Evolutionary conservation across 495 filamentous ascomycete genomes (phyloP).

Genomic region (Staphylotrichum longicolle): DNA sequence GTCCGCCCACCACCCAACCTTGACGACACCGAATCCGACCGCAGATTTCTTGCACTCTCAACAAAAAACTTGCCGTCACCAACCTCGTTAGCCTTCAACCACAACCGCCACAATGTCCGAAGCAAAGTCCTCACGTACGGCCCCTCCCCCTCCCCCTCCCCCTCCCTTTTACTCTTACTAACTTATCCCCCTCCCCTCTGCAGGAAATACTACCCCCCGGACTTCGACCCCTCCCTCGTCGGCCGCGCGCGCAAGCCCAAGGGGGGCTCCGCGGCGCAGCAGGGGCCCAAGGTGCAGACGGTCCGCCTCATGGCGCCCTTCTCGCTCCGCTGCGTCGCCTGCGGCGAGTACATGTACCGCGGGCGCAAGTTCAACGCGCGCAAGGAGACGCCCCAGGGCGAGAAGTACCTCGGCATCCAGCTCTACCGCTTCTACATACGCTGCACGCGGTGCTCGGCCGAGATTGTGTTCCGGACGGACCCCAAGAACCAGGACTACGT

Average conservation of each 20-base stretch:
- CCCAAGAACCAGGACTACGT: constrained; percentile 93
- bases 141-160: constrained; percentile 1
- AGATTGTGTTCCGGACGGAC: constrained; percentile 94
- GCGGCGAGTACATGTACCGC: constrained; percentile 96
- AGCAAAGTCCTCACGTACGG: constrained; percentile 66
- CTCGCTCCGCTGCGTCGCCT: constrained; percentile 82
- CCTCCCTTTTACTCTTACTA: not conserved
- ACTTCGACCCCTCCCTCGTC: constrained; percentile 88
- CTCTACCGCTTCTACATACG: constrained; percentile 95
- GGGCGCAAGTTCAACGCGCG: constrained; percentile 96
- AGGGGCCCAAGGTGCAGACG: constrained; percentile 75
- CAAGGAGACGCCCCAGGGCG: constrained; percentile 82
- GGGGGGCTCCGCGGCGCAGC: constrained; percentile 36
- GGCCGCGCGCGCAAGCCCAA: constrained; percentile 66
- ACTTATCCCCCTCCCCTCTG: not conserved
- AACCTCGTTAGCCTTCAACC: not conserved
- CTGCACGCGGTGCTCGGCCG: constrained; percentile 83
- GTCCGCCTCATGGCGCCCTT: constrained; percentile 98
- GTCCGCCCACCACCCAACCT: not conserved
- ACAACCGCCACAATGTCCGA: constrained; percentile 67
- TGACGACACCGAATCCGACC: not conserved
- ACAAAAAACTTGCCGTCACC: not conserved
- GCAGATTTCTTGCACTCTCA: not conserved
- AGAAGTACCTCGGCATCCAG: constrained; percentile 84
- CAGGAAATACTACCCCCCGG: constrained; percentile 85